A percentile compares a stretch with the other conserved stretches of the same genome.
phyloP scores from a whole-genome alignment of 805 yeast genomes.

The Candida odintsovae region DNA sequence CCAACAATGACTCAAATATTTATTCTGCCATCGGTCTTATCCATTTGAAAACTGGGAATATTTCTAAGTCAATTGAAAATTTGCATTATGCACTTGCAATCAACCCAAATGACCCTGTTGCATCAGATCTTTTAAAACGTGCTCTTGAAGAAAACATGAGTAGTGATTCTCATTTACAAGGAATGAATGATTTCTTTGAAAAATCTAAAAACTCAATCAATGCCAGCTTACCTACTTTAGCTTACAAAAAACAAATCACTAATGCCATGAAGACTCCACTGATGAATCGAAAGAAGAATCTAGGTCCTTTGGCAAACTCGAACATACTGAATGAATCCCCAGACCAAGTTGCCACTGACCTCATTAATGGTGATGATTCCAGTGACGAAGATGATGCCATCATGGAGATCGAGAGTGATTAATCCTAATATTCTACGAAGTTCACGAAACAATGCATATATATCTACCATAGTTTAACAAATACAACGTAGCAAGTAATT shows the following conservation, averaged over 20 bases:
- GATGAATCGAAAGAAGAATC: constrained; percentile 19
- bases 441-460: neutral
- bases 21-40: constrained; percentile 83
- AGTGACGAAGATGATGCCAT: constrained; percentile 47
- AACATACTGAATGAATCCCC: constrained; percentile 14
- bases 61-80: constrained; percentile 62
- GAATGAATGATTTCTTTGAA: constrained; percentile 22
- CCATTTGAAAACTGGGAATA: constrained; percentile 61
- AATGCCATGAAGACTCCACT: constrained; percentile 20
- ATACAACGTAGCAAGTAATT: too few relatives aligned
- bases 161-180: neutral
- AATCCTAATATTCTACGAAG: neutral
- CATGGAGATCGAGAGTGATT: constrained; percentile 60
- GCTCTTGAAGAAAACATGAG: constrained; percentile 59
- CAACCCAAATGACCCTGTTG: constrained; percentile 75
- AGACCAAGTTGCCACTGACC: constrained; percentile 23
- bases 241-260: constrained; percentile 14
- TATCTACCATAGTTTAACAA: too few relatives aligned
- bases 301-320: neutral
- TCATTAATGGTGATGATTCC: constrained; percentile 26
- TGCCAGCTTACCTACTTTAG: constrained; percentile 24
- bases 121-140: constrained; percentile 71
- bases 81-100: constrained; percentile 80
- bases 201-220: constrained; percentile 22
- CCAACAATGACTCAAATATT: constrained; percentile 67